A percentile compares a stretch with the other conserved stretches of the same genome.
Conservation (phyloP, 177 flowering plant species). For the Tripterygium wilfordii region DNA sequence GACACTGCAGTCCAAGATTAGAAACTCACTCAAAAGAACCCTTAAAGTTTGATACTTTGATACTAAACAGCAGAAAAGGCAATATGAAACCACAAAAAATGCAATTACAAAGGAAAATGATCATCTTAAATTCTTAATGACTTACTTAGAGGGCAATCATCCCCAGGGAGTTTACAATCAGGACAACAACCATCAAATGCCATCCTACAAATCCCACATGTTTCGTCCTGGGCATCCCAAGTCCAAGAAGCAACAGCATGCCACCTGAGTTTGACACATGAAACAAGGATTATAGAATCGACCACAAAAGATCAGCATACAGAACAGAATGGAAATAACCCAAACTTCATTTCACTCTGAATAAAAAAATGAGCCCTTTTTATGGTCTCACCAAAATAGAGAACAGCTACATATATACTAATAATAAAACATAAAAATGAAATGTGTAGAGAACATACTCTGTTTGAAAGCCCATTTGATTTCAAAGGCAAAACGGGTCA, state of each 20-base stretch:
- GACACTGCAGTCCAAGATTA: no score
- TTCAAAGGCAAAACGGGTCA: slow-evolving; percentile 9
- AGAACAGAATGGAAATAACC: background rate
- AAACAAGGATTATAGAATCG: background rate
- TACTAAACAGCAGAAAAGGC: no score
- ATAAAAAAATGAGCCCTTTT: background rate
- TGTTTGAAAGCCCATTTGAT: slow-evolving; percentile 7
- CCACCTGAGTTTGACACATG: slow-evolving; percentile 42
- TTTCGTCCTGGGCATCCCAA: slow-evolving; percentile 97
- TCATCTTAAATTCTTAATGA: background rate
- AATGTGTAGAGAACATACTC: slow-evolving; percentile 21
- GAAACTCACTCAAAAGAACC: no score
- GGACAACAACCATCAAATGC: slow-evolving; percentile 97
- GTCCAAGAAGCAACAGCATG: slow-evolving; percentile 95
- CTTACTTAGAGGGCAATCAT: slow-evolving; percentile 89
- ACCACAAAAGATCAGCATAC: background rate
- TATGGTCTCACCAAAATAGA: background rate
- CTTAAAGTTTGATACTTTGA: no score
- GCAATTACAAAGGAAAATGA: no score
- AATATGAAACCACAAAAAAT: no score
- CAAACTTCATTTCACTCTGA: no score
- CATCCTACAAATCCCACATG: slow-evolving; percentile 98
- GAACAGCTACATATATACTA: background rate
- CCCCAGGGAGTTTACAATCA: slow-evolving; percentile 92
- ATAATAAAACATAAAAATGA: background rate